Evolutionary conservation across 495 filamentous ascomycete species (phyloP).

Genomic region (Trichoderma erinaceum): DNA sequence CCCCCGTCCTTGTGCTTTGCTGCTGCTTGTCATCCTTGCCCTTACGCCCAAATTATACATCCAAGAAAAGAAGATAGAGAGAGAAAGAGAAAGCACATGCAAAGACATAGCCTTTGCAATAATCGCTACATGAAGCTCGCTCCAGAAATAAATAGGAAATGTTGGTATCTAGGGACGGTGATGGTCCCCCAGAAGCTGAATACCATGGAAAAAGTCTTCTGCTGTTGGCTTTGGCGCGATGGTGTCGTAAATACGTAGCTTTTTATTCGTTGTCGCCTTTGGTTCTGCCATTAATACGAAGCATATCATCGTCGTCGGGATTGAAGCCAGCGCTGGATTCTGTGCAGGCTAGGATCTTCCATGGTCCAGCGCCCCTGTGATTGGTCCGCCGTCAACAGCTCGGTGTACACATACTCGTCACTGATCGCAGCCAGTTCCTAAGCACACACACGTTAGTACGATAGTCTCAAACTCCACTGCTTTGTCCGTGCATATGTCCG

Average conservation of each 20-base stretch:
- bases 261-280: too few relatives aligned
- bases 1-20: neutral
- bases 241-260: too few relatives aligned
- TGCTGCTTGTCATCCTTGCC: neutral
- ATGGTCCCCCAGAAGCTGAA: neutral
- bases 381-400: slow-evolving; percentile 58
- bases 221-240: neutral
- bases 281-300: neutral
- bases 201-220: neutral
- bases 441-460: slow-evolving; percentile 3
- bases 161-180: neutral
- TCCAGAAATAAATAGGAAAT: neutral
- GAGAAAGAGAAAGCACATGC: neutral
- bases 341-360: slow-evolving; percentile 58
- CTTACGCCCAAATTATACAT: neutral
- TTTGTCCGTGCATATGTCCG: slow-evolving; percentile 1
- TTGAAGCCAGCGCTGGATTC: slow-evolving; percentile 47
- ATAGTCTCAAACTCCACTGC: neutral
- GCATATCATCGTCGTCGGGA: slow-evolving; percentile 21
- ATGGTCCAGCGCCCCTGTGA: slow-evolving; percentile 66
- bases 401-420: slow-evolving; percentile 58
- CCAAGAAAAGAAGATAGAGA: neutral
- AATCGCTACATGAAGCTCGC: neutral
- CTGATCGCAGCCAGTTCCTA: slow-evolving; percentile 65
- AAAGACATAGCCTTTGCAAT: neutral